A percentile compares a stretch with the other conserved stretches of the same genome.
phyloP scores from a whole-genome alignment of 331 rosid species.

The Quercus lobata region DNA sequence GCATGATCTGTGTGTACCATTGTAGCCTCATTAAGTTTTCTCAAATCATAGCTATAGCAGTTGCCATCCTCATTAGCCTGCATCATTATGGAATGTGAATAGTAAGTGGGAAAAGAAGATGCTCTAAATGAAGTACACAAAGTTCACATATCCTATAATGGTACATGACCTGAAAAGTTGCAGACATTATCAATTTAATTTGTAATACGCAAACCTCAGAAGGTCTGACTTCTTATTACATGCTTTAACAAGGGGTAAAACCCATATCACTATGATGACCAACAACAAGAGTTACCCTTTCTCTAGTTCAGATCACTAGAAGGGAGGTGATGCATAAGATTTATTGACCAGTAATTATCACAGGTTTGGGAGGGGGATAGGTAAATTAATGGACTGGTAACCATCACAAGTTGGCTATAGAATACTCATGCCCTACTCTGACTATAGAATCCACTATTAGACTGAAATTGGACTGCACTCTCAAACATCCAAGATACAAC shows the following conservation, averaged over 20 bases:
- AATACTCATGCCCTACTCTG: not conserved
- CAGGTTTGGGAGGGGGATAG: not conserved
- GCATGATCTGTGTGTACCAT: conserved; percentile 94
- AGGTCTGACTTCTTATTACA: not conserved
- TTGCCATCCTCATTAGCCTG: conserved; percentile 94
- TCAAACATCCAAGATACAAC: not conserved
- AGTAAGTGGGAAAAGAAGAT: not conserved
- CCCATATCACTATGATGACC: not conserved
- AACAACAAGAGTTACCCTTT: not conserved
- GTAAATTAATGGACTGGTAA: not conserved
- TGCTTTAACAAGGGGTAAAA: not conserved
- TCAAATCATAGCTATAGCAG: conserved; percentile 80
- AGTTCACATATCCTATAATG: not conserved
- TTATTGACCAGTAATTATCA: not conserved
- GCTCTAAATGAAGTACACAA: not conserved
- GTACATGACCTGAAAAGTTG: not conserved
- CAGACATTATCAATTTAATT: not conserved
- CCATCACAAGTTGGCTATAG: not conserved
- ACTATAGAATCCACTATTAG: not conserved
- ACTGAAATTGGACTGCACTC: not conserved
- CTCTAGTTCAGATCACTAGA: not conserved
- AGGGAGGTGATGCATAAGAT: not conserved
- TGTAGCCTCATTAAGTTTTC: conserved; percentile 74
- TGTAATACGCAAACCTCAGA: not conserved
- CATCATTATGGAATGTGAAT: conserved; percentile 13